Evolutionary conservation across 2,329 filamentous ascomycete species (phyloP), one percentile per base, ranked within the genome.

Genomic region (Whalleya microplaca): DNA sequence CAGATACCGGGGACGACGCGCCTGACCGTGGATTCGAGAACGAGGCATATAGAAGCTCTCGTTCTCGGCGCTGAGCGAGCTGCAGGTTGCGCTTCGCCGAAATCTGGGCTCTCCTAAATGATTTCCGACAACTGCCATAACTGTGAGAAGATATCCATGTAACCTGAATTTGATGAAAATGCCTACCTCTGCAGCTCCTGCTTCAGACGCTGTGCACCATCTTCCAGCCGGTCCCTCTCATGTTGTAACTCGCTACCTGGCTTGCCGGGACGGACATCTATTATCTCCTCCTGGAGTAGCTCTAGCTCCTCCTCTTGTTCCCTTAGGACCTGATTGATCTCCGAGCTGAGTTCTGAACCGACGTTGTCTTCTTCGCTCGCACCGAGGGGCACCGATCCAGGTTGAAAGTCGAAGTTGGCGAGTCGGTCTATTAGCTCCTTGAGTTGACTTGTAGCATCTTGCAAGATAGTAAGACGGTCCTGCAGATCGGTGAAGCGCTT

Each of bases 241-340:
- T 82, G 81, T 58, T 85, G 84, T 58, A 79, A 79, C 46, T 83
- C 78, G 64, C 78, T 84, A 18, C 80, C 81, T 45, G 78, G 75
- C 54, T 71, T 72, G 2, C 78, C 78, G 2, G 79, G 72, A 37
- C 83, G 79, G 21, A 92, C 75, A 66, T 91, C 91, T 59, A 89
- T 84, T 23, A 91, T 81, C 67, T 96, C 92, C 70, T 95, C 91
- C 46, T 80, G 80, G 32, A 97, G 71, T 18, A 95, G 74, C 72
- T 96, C 93, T 62, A 95, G 83, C 56, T 96, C 91, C 61, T 96
- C 91, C 66, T 96, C 88, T 48, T 90, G 84, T 55, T 90, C 87
- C 65, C 91, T 88, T 58, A 97, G 75, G 18, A 84, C 83, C 67
- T 91, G 86, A 64, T 89, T 87, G 61, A 97, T 96, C 72, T 97